Conservation (phyloP, 2,329 filamentous ascomycete species). For the Ceratocystis huliohia region DNA sequence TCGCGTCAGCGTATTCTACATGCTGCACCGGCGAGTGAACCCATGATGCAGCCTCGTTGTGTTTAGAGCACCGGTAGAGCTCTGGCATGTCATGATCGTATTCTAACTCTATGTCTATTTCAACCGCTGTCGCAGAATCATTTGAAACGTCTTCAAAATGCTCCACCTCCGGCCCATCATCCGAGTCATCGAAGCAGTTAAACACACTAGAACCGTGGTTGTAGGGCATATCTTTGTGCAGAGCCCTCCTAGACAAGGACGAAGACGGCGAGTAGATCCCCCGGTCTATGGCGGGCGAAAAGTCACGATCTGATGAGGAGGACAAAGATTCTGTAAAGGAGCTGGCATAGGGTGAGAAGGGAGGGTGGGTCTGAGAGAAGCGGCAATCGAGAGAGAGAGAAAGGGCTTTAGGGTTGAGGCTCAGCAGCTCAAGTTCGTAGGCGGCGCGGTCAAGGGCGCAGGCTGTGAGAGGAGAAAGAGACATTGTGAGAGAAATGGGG, state of each 20-base stretch:
- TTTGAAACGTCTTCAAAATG: slow-evolving; percentile 10
- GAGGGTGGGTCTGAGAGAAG: slow-evolving; percentile 11
- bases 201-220: neutral
- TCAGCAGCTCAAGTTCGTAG: slow-evolving; percentile 10
- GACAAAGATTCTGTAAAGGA: slow-evolving; percentile 2
- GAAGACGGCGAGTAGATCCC: neutral
- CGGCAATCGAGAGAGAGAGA: slow-evolving; percentile 12
- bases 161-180: slow-evolving; percentile 10
- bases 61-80: slow-evolving; percentile 11
- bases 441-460: slow-evolving; percentile 13
- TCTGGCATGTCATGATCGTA: neutral
- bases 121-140: neutral
- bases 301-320: slow-evolving; percentile 8
- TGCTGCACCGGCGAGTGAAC: neutral
- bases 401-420: slow-evolving; percentile 9
- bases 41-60: neutral
- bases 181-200: neutral
- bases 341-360: slow-evolving; percentile 10
- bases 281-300: neutral
- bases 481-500: neutral
- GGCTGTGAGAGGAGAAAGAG: slow-evolving; percentile 3
- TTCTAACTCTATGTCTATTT: neutral
- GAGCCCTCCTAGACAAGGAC: neutral
- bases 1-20: slow-evolving; percentile 4
- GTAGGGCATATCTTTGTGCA: neutral